Conservation (phyloP, 2,329 filamentous ascomycete genomes). For the Davidsoniella neocaledoniae region DNA sequence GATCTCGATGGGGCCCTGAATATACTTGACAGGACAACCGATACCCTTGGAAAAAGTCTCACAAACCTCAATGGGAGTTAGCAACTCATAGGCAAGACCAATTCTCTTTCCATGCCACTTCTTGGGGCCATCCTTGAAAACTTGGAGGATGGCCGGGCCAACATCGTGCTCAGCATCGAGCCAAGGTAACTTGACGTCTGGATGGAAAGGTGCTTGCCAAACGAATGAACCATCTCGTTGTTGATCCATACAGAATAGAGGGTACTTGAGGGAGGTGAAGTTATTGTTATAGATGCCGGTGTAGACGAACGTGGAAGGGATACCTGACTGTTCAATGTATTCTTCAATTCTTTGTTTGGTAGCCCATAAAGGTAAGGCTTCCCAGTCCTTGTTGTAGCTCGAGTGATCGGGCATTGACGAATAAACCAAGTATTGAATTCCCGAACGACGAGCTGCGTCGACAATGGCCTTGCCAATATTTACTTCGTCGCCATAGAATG, state of each 20-base stretch:
- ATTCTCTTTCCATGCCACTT: slow-evolving; percentile 72
- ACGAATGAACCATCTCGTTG: slow-evolving; percentile 70
- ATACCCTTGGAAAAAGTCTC: slow-evolving; percentile 63
- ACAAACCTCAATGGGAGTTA: slow-evolving; percentile 72
- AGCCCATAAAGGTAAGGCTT: slow-evolving; percentile 75
- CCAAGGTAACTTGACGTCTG: slow-evolving; percentile 79
- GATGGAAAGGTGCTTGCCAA: slow-evolving; percentile 90
- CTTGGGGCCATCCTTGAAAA: slow-evolving; percentile 80
- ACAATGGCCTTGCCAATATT: slow-evolving; percentile 77
- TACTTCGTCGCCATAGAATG: slow-evolving; percentile 88
- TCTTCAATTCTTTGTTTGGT: slow-evolving; percentile 87
- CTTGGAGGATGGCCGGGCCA: slow-evolving; percentile 76
- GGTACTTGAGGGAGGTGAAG: slow-evolving; percentile 83
- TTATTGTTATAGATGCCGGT: slow-evolving; percentile 99
- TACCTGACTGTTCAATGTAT: slow-evolving; percentile 64
- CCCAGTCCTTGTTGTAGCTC: slow-evolving; percentile 60
- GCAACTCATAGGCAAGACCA: slow-evolving; percentile 75
- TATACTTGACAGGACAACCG: slow-evolving; percentile 61
- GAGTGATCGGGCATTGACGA: slow-evolving; percentile 95
- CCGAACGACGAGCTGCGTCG: slow-evolving; percentile 70
- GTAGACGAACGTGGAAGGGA: slow-evolving; percentile 86
- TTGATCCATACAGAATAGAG: slow-evolving; percentile 88
- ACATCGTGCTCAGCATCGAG: slow-evolving; percentile 93
- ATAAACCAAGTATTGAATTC: slow-evolving; percentile 85
- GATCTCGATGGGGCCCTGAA: slow-evolving; percentile 62